phyloP scores from a whole-genome alignment of 2,329 filamentous ascomycete genomes.

The Colletotrichum aenigma region DNA sequence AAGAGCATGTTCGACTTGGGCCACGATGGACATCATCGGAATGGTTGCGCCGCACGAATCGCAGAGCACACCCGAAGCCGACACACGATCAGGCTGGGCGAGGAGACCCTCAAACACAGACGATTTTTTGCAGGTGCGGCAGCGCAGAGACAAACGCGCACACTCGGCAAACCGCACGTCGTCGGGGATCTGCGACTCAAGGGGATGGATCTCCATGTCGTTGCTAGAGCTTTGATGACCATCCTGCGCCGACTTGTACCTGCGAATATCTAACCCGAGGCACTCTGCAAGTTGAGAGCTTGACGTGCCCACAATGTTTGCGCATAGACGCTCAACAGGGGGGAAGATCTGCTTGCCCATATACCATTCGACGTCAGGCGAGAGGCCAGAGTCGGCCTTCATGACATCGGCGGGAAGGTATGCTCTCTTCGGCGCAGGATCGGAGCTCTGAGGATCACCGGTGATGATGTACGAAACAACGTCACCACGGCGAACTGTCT shows the following conservation, averaged over 20 bases:
- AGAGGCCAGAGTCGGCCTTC: constrained; percentile 75
- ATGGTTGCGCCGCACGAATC: constrained; percentile 67
- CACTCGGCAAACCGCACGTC: constrained; percentile 87
- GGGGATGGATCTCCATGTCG: constrained; percentile 80
- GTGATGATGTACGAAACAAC: constrained; percentile 97
- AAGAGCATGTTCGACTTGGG: constrained; percentile 86
- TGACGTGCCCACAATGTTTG: constrained; percentile 92
- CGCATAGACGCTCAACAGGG: constrained; percentile 95
- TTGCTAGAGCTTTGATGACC: constrained; percentile 53
- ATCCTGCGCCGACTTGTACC: constrained; percentile 66
- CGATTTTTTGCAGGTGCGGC: constrained; percentile 76
- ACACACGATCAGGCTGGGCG: constrained; percentile 61
- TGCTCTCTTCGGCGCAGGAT: constrained; percentile 84
- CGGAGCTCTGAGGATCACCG: constrained; percentile 67
- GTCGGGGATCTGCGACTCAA: constrained; percentile 95
- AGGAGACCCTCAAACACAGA: constrained; percentile 80
- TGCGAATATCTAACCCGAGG: constrained; percentile 86
- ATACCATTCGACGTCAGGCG: constrained; percentile 96
- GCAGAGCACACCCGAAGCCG: constrained; percentile 78
- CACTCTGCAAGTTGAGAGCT: constrained; percentile 90
- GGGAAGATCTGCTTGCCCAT: constrained; percentile 98
- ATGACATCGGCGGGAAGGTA: constrained; percentile 85
- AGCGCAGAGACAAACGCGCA: constrained; percentile 76
- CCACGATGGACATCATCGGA: constrained; percentile 74
- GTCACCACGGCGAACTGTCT: constrained; percentile 88